Evolutionary conservation across 139 green algal genomes (phyloP).

Genomic region (Prasinococcaceae sp.): DNA sequence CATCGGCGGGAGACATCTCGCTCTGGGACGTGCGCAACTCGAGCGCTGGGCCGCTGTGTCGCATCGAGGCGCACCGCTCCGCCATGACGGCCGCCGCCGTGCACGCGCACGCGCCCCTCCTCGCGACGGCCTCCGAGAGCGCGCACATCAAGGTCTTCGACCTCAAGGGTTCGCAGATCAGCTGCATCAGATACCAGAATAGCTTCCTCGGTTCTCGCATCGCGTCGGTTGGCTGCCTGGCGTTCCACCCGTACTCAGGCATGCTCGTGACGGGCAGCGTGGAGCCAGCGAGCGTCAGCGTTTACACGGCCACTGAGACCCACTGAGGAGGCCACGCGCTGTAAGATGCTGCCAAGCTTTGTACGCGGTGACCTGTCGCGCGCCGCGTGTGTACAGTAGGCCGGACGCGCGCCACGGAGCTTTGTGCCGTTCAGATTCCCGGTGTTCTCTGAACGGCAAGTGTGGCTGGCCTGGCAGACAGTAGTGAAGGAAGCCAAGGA

Average conservation of each 20-base stretch:
- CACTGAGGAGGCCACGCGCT: too few relatives aligned
- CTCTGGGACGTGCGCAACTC: constrained; percentile 62
- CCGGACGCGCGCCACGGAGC: too few relatives aligned
- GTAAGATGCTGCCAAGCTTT: too few relatives aligned
- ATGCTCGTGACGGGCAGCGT: too few relatives aligned
- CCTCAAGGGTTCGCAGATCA: constrained; percentile 39
- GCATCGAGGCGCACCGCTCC: constrained; percentile 51
- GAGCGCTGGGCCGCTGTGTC: constrained; percentile 24
- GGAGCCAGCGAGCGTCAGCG: too few relatives aligned
- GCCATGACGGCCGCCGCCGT: constrained; percentile 51
- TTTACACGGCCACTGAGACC: too few relatives aligned
- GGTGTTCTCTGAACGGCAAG: too few relatives aligned
- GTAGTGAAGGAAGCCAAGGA: too few relatives aligned
- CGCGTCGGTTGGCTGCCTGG: constrained; percentile 55
- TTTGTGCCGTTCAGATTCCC: too few relatives aligned
- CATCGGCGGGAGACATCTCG: constrained; percentile 40
- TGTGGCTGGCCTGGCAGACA: too few relatives aligned
- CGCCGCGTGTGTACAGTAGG: too few relatives aligned
- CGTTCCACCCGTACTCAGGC: constrained; percentile 79
- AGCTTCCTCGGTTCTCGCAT: constrained; percentile 41
- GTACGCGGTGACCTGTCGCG: too few relatives aligned
- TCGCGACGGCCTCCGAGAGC: constrained; percentile 53
- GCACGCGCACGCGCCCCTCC: constrained; percentile 56
- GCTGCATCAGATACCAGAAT: constrained; percentile 46
- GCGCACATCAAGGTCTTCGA: constrained; percentile 67